Conservation (phyloP, 441 rosid genomes). For the Mallotus japonicus region DNA sequence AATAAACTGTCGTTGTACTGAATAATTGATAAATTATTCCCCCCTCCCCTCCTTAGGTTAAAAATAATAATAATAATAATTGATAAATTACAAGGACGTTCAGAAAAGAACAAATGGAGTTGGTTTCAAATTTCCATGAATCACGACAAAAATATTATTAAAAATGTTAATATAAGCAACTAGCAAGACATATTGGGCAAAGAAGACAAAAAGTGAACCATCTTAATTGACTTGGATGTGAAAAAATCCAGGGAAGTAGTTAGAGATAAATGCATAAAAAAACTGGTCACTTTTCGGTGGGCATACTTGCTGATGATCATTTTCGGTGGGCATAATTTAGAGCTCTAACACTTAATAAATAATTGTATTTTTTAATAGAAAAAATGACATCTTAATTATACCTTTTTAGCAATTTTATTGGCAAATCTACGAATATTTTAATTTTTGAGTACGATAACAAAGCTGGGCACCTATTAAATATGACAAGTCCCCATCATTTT, state of each 20-base stretch:
- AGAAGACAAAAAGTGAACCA: neutral
- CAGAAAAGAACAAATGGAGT: slow-evolving; percentile 26
- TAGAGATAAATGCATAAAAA: neutral
- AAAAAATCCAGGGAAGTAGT: slow-evolving; percentile 20
- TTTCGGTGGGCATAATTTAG: too few relatives aligned
- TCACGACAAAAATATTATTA: neutral
- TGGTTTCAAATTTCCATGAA: neutral
- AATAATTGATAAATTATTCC: neutral
- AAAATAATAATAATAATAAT: too few relatives aligned
- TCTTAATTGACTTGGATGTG: slow-evolving; percentile 7
- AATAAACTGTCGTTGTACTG: neutral
- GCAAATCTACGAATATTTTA: too few relatives aligned
- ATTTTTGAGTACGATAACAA: too few relatives aligned
- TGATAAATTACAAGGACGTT: neutral
- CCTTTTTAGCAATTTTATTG: too few relatives aligned
- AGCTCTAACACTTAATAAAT: too few relatives aligned
- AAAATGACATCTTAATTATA: too few relatives aligned
- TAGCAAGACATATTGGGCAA: neutral
- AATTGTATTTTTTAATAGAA: too few relatives aligned
- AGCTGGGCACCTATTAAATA: too few relatives aligned
- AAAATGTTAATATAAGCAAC: neutral
- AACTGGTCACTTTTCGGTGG: neutral
- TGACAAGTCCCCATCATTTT: too few relatives aligned
- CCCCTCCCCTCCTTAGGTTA: too few relatives aligned
- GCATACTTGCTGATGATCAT: too few relatives aligned